A percentile compares a stretch with the other conserved stretches of the same genome.
Conservation (phyloP, 306 rosid species). For the Malus sylvestris region DNA sequence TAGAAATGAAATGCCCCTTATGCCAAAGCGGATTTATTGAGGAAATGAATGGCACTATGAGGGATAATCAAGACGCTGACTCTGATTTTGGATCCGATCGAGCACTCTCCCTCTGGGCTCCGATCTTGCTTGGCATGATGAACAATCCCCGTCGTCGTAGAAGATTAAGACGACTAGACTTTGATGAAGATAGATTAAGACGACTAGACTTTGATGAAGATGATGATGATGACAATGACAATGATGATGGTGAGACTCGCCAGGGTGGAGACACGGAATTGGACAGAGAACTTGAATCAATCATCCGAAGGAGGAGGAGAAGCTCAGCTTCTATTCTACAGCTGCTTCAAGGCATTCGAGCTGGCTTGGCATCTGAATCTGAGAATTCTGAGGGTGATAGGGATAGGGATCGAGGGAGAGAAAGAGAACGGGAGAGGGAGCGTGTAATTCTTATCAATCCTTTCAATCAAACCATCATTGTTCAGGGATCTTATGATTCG, state of each 20-base stretch:
- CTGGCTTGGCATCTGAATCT: constrained; percentile 50
- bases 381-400: constrained; percentile 42
- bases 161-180: constrained; percentile 36
- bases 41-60: constrained; percentile 29
- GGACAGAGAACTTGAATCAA: constrained; percentile 50
- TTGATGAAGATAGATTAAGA: constrained; percentile 21
- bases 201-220: constrained; percentile 36
- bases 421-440: constrained; percentile 42
- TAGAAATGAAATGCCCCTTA: constrained; percentile 57
- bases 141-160: constrained; percentile 45
- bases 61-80: constrained; percentile 25
- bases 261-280: constrained; percentile 31
- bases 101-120: constrained; percentile 73
- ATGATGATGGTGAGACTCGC: constrained; percentile 14
- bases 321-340: constrained; percentile 63
- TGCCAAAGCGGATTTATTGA: constrained; percentile 61
- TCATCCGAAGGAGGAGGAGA: constrained; percentile 60
- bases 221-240: constrained; percentile 26
- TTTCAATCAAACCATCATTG: constrained; percentile 50
- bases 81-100: constrained; percentile 44
- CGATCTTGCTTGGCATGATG: constrained; percentile 76
- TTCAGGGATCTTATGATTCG: constrained; percentile 27
- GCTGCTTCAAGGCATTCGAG: constrained; percentile 67
- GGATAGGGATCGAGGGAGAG: constrained; percentile 33
- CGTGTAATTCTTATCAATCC: constrained; percentile 56